A percentile compares a stretch with the other conserved stretches of the same genome.
Conservation (phyloP, 2,329 filamentous ascomycete genomes). For the Fusarium incarnatum region DNA sequence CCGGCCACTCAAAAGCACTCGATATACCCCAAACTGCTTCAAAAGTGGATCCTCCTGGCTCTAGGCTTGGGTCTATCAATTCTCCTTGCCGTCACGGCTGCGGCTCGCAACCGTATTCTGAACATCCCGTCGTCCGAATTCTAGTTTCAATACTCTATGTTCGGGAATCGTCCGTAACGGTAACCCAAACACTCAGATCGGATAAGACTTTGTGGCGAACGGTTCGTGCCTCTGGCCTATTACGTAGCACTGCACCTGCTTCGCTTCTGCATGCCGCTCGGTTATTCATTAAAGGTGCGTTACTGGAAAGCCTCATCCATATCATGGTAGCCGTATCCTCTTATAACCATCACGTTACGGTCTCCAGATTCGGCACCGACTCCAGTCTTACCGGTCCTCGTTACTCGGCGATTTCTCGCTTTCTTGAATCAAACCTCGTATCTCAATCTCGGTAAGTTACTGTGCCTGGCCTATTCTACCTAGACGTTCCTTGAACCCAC, state of each 20-base stretch:
- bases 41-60: constrained; percentile 41
- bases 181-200: constrained; percentile 26
- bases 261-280: constrained; percentile 31
- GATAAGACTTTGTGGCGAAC: constrained; percentile 26
- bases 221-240: constrained; percentile 17
- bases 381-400: constrained; percentile 14
- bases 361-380: constrained; percentile 25
- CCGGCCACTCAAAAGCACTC: constrained; percentile 39
- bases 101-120: constrained; percentile 29
- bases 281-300: constrained; percentile 31
- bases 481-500: constrained; percentile 36
- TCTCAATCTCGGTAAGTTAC: constrained; percentile 43
- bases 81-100: constrained; percentile 37
- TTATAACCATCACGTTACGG: constrained; percentile 26
- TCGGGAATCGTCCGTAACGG: constrained; percentile 44
- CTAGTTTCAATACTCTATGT: constrained; percentile 20
- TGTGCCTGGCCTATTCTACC: constrained; percentile 25
- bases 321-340: constrained; percentile 13
- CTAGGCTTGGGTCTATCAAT: constrained; percentile 37
- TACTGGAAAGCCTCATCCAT: constrained; percentile 32
- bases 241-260: constrained; percentile 15
- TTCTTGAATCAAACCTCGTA: constrained; percentile 19
- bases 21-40: constrained; percentile 32
- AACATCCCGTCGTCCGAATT: constrained; percentile 48
- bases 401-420: constrained; percentile 44